These are phyloP conservation scores for Cryphonectria japonica DNA, from an alignment of 2,329 filamentous ascomycete species.

Conservation along the genomic window DNA sequence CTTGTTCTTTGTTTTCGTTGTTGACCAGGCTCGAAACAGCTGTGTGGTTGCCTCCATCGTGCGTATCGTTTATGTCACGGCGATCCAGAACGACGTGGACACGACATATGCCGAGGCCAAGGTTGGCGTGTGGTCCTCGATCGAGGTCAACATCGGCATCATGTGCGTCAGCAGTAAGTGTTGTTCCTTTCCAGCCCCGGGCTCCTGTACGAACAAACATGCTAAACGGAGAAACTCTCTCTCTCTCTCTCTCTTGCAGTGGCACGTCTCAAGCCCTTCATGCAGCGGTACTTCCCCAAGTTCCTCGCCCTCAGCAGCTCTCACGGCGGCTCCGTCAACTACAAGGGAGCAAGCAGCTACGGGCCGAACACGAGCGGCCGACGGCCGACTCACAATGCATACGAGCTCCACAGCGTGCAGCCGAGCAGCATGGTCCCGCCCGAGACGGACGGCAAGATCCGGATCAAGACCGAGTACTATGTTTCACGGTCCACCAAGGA, in stretches of 20 bases:
- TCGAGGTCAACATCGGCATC: slow-evolving; percentile 2
- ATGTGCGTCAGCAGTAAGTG: slow-evolving; percentile 1
- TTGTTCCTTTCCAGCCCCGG: neutral
- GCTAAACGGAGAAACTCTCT: no score
- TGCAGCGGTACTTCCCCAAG: neutral
- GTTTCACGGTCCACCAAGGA: neutral
- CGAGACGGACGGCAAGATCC: neutral
- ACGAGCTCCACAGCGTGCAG: slow-evolving; percentile 13
- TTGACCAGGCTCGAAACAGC: neutral
- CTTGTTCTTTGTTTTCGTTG: neutral
- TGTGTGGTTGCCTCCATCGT: neutral
- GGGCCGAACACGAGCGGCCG: neutral
- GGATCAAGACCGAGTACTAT: neutral
- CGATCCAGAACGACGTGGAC: neutral
- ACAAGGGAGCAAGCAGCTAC: neutral
- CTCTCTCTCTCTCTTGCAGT: neutral
- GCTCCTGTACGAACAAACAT: neutral
- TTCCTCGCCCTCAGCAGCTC: neutral
- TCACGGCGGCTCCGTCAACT: neutral
- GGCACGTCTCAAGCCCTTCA: neutral
- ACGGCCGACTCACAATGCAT: neutral
- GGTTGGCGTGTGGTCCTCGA: neutral
- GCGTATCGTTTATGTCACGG: neutral
- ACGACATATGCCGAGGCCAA: neutral
- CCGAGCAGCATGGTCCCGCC: neutral